Evolutionary conservation across 768 basidiomycete genomes (phyloP), one percentile per base, ranked within the genome.

Genomic region (Agaricus blazei): DNA sequence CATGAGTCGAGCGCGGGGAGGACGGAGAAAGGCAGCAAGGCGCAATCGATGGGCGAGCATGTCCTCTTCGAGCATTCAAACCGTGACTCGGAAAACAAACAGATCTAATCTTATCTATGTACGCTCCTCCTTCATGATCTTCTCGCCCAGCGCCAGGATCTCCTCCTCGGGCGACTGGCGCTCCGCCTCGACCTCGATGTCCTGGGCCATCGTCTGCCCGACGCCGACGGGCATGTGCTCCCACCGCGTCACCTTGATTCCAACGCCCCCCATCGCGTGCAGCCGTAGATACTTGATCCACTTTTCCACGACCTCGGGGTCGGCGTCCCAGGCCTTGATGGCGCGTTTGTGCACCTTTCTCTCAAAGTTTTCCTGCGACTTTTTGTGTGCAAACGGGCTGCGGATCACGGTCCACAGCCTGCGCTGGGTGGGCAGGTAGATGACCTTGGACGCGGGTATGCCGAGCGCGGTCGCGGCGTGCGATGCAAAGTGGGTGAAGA

Each of bases 321-420:
- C 79, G 15, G 93, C 83, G 69, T 98, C 96, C 79, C 82, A 98
- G 0, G 93, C 90, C 70, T 93, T 95, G 71, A 98, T 83, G 38
- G 81, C 80, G 9, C 95, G 81, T 65, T 89, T 90, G 65, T 95
- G 89, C 51, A 87, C 85, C 63, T 76, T 81, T 27, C 91, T 75
- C 67, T 93, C 88, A 67, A 96, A 98, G 71, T 98, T 98, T 75
- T 98, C 94, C 70, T 98, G 94, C 15, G 81, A 75, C 71, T 96
- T 97, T 66, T 98, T 98, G 69, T 95, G 88, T 4, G 82, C 85
- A 66, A 98, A 98, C 9, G 96, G 95, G 3, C 83, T 81, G 36
- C 87, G 82, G 8, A 80, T 77, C 15, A 97, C 94, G 0, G 96
- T 97, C 85, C 90, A 92, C 9, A 97, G 72, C 4, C 79, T 75